Percentiles rank a stretch among this genome's conserved stretches.
These are phyloP conservation scores for Kodamaea leandrae DNA, from an alignment of 805 yeast species.

Conservation along the genomic window DNA sequence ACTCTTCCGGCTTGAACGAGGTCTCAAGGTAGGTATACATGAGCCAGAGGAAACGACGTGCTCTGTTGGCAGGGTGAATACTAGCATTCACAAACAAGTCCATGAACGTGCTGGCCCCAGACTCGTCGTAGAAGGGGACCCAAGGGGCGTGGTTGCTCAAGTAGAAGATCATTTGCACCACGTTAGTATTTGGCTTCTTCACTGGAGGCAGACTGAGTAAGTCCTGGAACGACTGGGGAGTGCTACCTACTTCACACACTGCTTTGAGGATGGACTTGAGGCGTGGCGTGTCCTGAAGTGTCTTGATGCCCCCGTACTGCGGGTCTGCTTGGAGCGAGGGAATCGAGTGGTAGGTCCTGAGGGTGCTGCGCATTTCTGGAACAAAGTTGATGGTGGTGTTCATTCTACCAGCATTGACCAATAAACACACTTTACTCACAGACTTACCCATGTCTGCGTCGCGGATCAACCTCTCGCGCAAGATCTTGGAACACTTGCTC, in stretches of 20 bases:
- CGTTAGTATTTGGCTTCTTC: conserved; percentile 52
- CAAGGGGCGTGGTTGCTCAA: conserved; percentile 63
- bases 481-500: conserved; percentile 75
- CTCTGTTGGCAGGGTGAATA: conserved; percentile 64
- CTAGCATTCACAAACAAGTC: conserved; percentile 68
- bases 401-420: conserved; percentile 90
- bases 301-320: conserved; percentile 51
- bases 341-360: conserved; percentile 89
- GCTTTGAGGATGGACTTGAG: conserved; percentile 86
- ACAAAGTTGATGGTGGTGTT: conserved; percentile 94
- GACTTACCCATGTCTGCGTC: conserved; percentile 64
- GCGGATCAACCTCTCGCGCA: conserved; percentile 69
- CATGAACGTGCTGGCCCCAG: conserved; percentile 48
- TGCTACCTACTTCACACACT: conserved; percentile 64
- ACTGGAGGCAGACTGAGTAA: conserved; percentile 35
- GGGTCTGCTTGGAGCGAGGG: conserved; percentile 81
- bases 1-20: conserved; percentile 49
- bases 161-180: conserved; percentile 69
- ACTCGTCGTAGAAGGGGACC: conserved; percentile 25
- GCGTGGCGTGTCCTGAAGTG: conserved; percentile 92
- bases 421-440: conserved; percentile 75
- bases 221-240: conserved; percentile 49
- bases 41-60: conserved; percentile 77
- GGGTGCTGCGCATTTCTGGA: conserved; percentile 90
- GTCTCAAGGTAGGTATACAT: conserved; percentile 80